These are phyloP conservation scores for Leishmania aethiopica DNA, from an alignment of 208 protist species.

Conservation along the genomic window DNA sequence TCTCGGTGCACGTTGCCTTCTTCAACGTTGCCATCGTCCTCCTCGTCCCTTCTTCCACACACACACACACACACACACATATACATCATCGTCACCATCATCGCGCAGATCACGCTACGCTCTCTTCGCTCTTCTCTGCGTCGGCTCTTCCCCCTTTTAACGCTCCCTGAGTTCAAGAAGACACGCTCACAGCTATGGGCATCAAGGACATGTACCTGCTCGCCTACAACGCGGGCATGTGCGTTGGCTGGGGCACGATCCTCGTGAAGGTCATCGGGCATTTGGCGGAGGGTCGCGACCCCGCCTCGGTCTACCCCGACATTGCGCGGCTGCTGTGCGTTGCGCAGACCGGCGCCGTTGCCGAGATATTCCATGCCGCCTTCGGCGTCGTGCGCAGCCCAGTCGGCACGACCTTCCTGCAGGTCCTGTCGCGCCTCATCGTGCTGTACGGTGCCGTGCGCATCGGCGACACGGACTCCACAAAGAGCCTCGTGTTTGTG, in stretches of 20 bases:
- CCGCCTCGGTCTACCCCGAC: constrained; percentile 58
- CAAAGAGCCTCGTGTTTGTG: constrained; percentile 49
- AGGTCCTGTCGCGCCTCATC: constrained; percentile 86
- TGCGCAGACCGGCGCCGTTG: constrained; percentile 82
- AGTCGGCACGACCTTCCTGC: constrained; percentile 82
- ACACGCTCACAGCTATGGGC: constrained; percentile 26
- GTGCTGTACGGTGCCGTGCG: constrained; percentile 82
- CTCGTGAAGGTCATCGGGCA: constrained; percentile 57
- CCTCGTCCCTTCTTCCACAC: background rate
- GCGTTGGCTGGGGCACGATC: constrained; percentile 66
- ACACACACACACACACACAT: background rate
- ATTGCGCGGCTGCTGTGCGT: constrained; percentile 72
- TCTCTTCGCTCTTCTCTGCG: background rate
- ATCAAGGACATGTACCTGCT: constrained; percentile 71
- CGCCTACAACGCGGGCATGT: constrained; percentile 81
- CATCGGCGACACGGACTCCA: constrained; percentile 58
- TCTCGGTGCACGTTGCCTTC: background rate
- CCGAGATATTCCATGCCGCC: constrained; percentile 85
- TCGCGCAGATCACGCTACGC: background rate
- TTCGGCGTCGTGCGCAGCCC: constrained; percentile 77
- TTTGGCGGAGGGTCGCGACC: constrained; percentile 32
- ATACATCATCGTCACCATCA: background rate
- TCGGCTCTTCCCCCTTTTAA: background rate
- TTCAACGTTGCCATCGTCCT: background rate
- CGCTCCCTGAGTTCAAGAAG: background rate